phyloP scores from a whole-genome alignment of 2,329 filamentous ascomycete species.

The Fusarium bulbicola region DNA sequence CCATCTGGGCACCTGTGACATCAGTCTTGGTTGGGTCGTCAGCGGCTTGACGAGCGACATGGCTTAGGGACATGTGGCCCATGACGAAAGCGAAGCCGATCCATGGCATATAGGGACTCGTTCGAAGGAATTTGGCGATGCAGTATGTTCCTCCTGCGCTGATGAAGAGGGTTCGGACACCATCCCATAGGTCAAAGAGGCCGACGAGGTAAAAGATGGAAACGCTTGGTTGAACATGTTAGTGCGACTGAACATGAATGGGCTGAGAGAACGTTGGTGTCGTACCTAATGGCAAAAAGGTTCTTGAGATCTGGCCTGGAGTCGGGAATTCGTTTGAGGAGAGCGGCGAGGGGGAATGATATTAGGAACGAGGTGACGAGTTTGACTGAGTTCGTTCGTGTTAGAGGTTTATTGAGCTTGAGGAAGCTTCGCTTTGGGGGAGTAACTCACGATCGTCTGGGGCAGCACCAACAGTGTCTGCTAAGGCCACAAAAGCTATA shows the following conservation, averaged over 20 bases:
- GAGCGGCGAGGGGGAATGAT: slow-evolving; percentile 88
- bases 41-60: slow-evolving; percentile 81
- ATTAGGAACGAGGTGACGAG: slow-evolving; percentile 89
- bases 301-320: slow-evolving; percentile 86
- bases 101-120: slow-evolving; percentile 96
- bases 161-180: slow-evolving; percentile 80
- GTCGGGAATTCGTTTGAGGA: slow-evolving; percentile 92
- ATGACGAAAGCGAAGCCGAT: slow-evolving; percentile 92
- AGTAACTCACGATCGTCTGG: slow-evolving; percentile 50
- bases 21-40: slow-evolving; percentile 76
- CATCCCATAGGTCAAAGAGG: slow-evolving; percentile 91
- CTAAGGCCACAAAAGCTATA: slow-evolving; percentile 49
- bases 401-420: slow-evolving; percentile 20
- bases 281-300: slow-evolving; percentile 80
- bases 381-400: slow-evolving; percentile 72
- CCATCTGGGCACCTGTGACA: slow-evolving; percentile 97
- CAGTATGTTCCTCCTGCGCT: slow-evolving; percentile 82
- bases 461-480: slow-evolving; percentile 46
- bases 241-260: not conserved
- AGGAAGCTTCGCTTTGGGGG: not conserved
- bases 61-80: slow-evolving; percentile 92
- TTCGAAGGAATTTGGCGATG: slow-evolving; percentile 82
- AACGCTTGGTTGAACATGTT: slow-evolving; percentile 58
- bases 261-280: not conserved
- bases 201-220: slow-evolving; percentile 93